Evolutionary conservation across 2,329 filamentous ascomycete species (phyloP), one percentile per base, ranked within the genome.

Genomic region (Diaporthe capsici): DNA sequence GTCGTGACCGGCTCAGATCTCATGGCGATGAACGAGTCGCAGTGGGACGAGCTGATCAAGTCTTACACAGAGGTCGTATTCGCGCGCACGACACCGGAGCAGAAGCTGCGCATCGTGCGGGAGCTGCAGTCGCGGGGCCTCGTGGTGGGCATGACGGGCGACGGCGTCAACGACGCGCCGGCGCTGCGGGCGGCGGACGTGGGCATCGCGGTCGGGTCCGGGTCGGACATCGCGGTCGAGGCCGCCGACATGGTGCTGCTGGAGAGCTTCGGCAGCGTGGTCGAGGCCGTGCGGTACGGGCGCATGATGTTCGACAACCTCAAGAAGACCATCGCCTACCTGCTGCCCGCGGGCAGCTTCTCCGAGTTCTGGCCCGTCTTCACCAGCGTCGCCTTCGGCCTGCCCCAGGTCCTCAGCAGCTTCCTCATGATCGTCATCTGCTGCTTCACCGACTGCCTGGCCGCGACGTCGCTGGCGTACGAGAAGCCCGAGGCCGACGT

Each of bases 91-190:
- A 95, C 94, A 0, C 94, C 93, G 0, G 93, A 95, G 80, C 93
- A 95, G 81, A 96, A 96, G 81, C 89, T 95, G 9, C 91, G 93
- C 47, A 95, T 95, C 76, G 93, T 96, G n/a, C 90, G 90, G 42
- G 93, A 94, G 81, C 92, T 95, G 76, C 93, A 94, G 80, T 83
- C 87, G 0, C 86, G 90, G 12, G 87, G 89, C 81, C 93, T 78
- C 83, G 92, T 94, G 2, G 91, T 97, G 0, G 95, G 92, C 53
- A 97, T 97, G 91, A 94, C 96, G 2, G 95, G 95, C 51, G 95
- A 97, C 79, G 95, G 95, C 25, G 94, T 96, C 79, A 97, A 97
- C 80, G 95, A 98, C 81, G 93, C 94, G 0, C 94, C 95, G 0
- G 95, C 95, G 2, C 89, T 98, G 5, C 92, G 93, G 2, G 92